phyloP scores from a whole-genome alignment of 768 basidiomycete genomes.

The Dictyophora rubrovolvata region DNA sequence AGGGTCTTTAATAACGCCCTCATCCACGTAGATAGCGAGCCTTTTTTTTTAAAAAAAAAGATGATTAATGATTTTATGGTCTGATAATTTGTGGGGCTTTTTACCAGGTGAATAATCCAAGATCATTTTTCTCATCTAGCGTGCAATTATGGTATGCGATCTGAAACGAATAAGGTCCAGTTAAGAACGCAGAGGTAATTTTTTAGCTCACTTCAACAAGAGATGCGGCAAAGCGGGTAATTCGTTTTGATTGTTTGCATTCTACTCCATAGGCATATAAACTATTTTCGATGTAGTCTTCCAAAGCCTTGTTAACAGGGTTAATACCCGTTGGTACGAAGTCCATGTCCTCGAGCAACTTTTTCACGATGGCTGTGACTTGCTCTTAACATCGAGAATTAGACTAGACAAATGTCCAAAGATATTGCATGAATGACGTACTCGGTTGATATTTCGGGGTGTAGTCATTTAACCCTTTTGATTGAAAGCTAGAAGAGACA shows the following conservation, averaged over 20 bases:
- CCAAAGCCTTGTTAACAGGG: neutral
- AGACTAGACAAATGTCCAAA: no score
- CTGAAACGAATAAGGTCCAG: neutral
- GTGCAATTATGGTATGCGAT: neutral
- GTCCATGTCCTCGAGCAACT: neutral
- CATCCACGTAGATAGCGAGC: neutral
- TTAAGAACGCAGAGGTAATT: neutral
- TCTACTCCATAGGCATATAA: neutral
- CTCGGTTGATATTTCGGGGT: no score
- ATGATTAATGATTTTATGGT: neutral
- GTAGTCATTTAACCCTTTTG: no score
- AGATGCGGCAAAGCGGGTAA: neutral
- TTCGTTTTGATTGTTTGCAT: neutral
- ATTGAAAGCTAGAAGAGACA: no score
- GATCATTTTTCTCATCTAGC: neutral
- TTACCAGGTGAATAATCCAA: constrained; percentile 1
- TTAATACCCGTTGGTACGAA: neutral
- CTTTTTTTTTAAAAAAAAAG: neutral
- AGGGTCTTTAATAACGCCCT: neutral
- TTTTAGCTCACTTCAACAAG: neutral
- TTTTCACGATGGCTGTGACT: neutral
- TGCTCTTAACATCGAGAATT: no score
- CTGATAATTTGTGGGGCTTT: no score
- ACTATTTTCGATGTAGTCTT: neutral
- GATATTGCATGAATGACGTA: no score